These are phyloP conservation scores for Cytospora leucostoma DNA, from an alignment of 2,329 filamentous ascomycete species.

Conservation along the genomic window DNA sequence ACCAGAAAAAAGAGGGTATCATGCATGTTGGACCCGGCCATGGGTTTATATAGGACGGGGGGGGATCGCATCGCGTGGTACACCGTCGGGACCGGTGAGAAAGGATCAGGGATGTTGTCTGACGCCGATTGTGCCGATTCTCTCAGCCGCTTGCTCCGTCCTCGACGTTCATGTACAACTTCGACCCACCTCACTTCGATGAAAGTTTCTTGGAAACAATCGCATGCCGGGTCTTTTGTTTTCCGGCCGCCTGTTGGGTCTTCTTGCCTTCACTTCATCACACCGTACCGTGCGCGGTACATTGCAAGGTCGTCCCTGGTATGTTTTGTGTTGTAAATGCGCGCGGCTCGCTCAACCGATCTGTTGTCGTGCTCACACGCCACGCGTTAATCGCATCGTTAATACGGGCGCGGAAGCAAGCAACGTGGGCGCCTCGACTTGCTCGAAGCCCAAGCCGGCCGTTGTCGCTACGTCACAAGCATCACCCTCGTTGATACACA, in stretches of 20 bases:
- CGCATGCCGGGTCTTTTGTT: constrained; percentile 1
- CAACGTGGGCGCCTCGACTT: neutral
- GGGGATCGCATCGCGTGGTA: neutral
- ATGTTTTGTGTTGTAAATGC: neutral
- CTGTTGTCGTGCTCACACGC: constrained; percentile 1
- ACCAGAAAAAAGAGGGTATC: neutral
- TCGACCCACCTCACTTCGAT: constrained; percentile 7
- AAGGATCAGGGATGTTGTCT: neutral
- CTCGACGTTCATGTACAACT: neutral
- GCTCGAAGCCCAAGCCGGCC: constrained; percentile 3
- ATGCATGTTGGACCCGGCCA: neutral
- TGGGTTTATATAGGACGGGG: neutral
- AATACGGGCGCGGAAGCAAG: neutral
- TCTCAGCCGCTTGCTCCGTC: constrained; percentile 1
- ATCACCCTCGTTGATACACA: constrained; percentile 6
- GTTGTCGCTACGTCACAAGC: constrained; percentile 3
- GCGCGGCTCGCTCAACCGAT: neutral
- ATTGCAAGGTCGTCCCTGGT: constrained; percentile 9
- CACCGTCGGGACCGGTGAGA: neutral
- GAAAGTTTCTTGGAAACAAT: neutral
- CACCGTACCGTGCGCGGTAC: constrained; percentile 24
- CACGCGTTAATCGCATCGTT: constrained; percentile 11
- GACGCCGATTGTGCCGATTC: constrained; percentile 5
- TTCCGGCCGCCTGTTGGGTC: constrained; percentile 2
- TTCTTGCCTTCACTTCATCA: neutral